Percentiles rank a stretch among this genome's conserved stretches.
Conservation (phyloP, 345 rosid genomes). For the Euphorbia pulcherrima region DNA sequence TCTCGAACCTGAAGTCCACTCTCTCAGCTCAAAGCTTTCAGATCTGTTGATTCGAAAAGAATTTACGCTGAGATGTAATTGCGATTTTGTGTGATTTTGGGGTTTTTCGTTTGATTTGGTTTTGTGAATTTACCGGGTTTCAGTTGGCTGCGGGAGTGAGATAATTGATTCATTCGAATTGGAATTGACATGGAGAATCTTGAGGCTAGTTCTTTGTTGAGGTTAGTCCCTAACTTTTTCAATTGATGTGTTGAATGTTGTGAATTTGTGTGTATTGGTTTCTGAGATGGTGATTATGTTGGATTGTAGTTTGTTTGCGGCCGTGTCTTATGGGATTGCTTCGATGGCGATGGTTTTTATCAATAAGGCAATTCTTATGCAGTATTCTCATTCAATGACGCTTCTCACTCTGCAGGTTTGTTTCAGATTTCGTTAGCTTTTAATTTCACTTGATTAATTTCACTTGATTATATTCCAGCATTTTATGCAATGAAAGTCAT, state of each 20-base stretch:
- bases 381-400: constrained; percentile 79
- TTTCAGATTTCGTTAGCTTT: neutral
- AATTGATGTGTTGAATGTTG: neutral
- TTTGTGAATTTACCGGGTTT: neutral
- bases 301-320: constrained; percentile 61
- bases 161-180: neutral
- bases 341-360: constrained; percentile 99
- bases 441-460: no score
- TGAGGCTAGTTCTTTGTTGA: constrained; percentile 26
- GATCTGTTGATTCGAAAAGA: no score
- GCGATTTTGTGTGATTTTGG: neutral
- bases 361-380: constrained; percentile 89
- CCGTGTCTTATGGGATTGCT: constrained; percentile 82
- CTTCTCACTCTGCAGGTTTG: constrained; percentile 81
- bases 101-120: neutral
- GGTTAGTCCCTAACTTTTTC: constrained; percentile 19
- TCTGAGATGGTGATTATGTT: neutral
- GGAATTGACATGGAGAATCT: constrained; percentile 33
- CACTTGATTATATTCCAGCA: no score
- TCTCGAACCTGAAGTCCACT: neutral
- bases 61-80: no score
- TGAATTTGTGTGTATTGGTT: neutral
- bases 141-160: neutral
- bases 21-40: neutral
- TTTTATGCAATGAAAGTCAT: no score